Base-by-base conservation (phyloP, 1,284 basidiomycete species). In the Nidula niveotomentosa region DNA sequence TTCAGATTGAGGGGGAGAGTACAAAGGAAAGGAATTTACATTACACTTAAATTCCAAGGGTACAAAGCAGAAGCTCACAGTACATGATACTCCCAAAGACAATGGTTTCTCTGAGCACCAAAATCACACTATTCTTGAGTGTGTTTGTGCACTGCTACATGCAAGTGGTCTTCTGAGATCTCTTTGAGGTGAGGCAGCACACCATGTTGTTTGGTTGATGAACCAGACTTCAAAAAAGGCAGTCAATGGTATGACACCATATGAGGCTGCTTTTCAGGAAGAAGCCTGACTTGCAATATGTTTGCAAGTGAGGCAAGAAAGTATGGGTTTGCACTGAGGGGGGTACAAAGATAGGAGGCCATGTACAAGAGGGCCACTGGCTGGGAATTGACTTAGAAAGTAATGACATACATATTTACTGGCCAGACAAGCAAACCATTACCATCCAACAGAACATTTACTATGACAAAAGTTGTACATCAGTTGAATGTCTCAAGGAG, bases 1-100 rank as follows among this genome's bases (percentile, higher is more conserved):
- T 36, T 67, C 69, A 0, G 75, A 80, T 56, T 53, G 59, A 36
- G 73, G 74, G 0, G 66, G 73, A 0, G 73, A 77, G 56, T 77
- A 72, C 58, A 53, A 60, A 1, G 58, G 63, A 13, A 49, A 58
- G 2, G 61, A 66, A 10, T 73, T 75, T 51, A 44, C 56, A 4
- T 10, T 48, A 0, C 58, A 68, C 53, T 65, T 76, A 8, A 57
- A 65, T 12, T 51, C 43, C 2, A 23, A 56, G n/a, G 74, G 74
- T 0, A 76, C 64, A 0, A 23, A 49, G 3, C 61, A 52, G 4
- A 60, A 65, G 17, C 64, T 69, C 3, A 74, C 69, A 1, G 56
- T 69, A 0, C 72, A 75, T 52, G 63, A 75, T 49, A 70, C 68
- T 3, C 69, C 69, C 0, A 48, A 70, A 53, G 65, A 73, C 3